Percentiles rank a stretch among this genome's conserved stretches.
Conservation (phyloP, 176 grass and related monocot species). For the Oryza glaberrima region DNA sequence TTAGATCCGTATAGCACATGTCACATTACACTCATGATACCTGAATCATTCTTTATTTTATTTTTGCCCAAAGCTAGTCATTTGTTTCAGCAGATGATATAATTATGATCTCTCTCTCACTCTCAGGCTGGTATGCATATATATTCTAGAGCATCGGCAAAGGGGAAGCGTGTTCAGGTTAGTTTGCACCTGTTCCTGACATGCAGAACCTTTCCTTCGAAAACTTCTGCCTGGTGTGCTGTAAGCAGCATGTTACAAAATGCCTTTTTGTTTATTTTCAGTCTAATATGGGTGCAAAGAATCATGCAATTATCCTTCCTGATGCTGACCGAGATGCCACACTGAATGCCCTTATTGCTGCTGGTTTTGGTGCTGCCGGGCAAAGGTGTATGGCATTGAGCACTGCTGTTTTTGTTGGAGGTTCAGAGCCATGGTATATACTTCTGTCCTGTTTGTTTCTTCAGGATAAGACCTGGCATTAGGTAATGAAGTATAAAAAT, state of each 20-base stretch:
- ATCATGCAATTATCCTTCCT: constrained; percentile 93
- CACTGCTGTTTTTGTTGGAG: constrained; percentile 94
- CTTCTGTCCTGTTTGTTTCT: constrained; percentile 27
- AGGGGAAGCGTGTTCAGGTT: constrained; percentile 97
- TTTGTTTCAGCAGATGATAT: constrained; percentile 1
- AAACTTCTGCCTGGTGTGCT: constrained; percentile 12
- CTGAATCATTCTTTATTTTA: not conserved
- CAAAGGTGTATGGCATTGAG: constrained; percentile 99
- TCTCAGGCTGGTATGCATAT: constrained; percentile 98
- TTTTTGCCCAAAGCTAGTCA: not conserved
- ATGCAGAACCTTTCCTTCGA: not conserved
- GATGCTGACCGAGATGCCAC: constrained; percentile 88
- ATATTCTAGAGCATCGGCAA: constrained; percentile 87
- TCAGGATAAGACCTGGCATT: not conserved
- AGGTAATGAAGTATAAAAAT: not conserved
- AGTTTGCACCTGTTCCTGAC: constrained; percentile 11
- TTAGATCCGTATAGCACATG: constrained; percentile 10
- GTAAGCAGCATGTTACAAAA: constrained; percentile 15
- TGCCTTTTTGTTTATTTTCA: constrained; percentile 40
- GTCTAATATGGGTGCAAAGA: constrained; percentile 99
- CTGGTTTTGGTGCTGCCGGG: constrained; percentile 95
- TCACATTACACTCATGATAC: not conserved
- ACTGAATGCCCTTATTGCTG: constrained; percentile 88
- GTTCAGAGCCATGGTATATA: constrained; percentile 92
- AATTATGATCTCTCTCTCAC: not conserved